These are phyloP conservation scores for Chalaropsis thielavioides DNA, from an alignment of 2,329 filamentous ascomycete species.

Conservation along the genomic window DNA sequence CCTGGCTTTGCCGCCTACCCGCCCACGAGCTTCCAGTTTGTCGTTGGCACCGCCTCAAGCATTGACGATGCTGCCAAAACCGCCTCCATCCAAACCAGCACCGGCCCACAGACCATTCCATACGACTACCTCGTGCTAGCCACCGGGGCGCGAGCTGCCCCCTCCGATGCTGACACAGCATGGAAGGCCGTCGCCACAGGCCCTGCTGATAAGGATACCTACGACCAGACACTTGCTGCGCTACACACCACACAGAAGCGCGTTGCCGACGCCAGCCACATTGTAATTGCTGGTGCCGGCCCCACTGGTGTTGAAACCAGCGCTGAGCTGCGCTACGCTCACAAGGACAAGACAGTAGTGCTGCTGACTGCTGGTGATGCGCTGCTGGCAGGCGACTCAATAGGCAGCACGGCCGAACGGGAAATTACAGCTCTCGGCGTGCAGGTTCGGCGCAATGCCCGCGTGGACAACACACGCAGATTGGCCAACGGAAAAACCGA, in stretches of 20 bases:
- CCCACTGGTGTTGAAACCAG: slow-evolving; percentile 41
- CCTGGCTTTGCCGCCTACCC: slow-evolving; percentile 38
- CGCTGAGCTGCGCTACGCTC: slow-evolving; percentile 40
- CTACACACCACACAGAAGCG: slow-evolving; percentile 30
- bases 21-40: slow-evolving; percentile 34
- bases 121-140: slow-evolving; percentile 46
- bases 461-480: slow-evolving; percentile 27
- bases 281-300: slow-evolving; percentile 43
- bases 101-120: slow-evolving; percentile 24
- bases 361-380: slow-evolving; percentile 31
- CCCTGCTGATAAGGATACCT: slow-evolving; percentile 20
- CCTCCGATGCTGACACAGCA: slow-evolving; percentile 28
- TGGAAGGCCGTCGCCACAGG: slow-evolving; percentile 35
- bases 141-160: slow-evolving; percentile 34
- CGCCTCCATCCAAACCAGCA: slow-evolving; percentile 23
- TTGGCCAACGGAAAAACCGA: slow-evolving; percentile 34
- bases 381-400: slow-evolving; percentile 32
- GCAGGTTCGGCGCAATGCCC: slow-evolving; percentile 30
- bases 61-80: slow-evolving; percentile 29
- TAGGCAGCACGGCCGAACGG: slow-evolving; percentile 29
- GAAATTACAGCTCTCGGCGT: slow-evolving; percentile 42
- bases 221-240: slow-evolving; percentile 30
- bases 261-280: slow-evolving; percentile 33
- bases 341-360: slow-evolving; percentile 35
- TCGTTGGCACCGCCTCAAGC: slow-evolving; percentile 34